Evolutionary conservation across 371 early-diverging fungal species (phyloP).

Genomic region (Mucor saturninus): DNA sequence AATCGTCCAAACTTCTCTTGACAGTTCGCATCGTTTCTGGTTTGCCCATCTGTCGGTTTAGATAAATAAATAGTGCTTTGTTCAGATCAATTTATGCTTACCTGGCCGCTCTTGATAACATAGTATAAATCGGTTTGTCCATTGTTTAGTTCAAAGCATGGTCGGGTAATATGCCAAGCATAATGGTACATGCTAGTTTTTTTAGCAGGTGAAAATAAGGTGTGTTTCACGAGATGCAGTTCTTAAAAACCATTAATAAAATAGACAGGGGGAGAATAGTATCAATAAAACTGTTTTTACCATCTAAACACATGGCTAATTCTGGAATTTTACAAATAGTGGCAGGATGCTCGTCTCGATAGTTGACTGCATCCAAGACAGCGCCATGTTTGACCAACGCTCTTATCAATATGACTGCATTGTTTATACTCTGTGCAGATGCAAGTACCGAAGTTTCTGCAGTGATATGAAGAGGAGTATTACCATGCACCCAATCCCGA

Average conservation of each 20-base stretch:
- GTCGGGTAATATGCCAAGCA: constrained; percentile 39
- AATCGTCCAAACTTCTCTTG: constrained; percentile 51
- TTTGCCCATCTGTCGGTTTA: constrained; percentile 24
- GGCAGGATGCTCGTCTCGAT: constrained; percentile 41
- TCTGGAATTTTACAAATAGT: constrained; percentile 39
- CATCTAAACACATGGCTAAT: constrained; percentile 41
- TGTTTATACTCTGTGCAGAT: neutral
- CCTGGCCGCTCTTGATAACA: constrained; percentile 48
- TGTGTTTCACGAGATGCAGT: too few relatives aligned
- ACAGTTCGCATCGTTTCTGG: constrained; percentile 42
- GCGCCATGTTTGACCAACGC: constrained; percentile 17
- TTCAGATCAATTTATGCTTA: neutral
- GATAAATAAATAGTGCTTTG: too few relatives aligned
- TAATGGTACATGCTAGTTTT: constrained; percentile 7
- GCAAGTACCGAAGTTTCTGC: neutral
- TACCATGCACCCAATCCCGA: constrained; percentile 38
- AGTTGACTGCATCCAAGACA: constrained; percentile 10
- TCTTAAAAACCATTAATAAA: too few relatives aligned
- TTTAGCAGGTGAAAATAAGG: too few relatives aligned
- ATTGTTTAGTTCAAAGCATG: constrained; percentile 26
- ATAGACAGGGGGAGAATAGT: neutral
- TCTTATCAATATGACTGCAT: constrained; percentile 7
- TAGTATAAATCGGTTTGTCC: constrained; percentile 31
- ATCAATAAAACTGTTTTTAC: constrained; percentile 17
- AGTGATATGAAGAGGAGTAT: constrained; percentile 47